Evolutionary conservation across 2,329 filamentous ascomycete species (phyloP), one percentile per base, ranked within the genome.

Genomic region (Trichoderma cornu-damae): DNA sequence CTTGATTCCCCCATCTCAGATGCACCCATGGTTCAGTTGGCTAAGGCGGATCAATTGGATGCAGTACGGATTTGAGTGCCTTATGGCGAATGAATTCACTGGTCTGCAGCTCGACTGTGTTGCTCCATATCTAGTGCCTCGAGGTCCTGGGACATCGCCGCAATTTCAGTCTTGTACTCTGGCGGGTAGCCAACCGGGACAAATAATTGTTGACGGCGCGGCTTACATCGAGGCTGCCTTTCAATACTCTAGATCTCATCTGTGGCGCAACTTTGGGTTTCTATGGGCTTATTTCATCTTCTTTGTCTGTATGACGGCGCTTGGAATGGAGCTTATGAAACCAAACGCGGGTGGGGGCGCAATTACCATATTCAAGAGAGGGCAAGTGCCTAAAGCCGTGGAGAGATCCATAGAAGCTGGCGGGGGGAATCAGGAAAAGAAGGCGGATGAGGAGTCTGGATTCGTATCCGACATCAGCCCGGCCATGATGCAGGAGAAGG

Each of bases 181-280:
- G 3, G 64, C 66, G 0, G 72, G 71, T 4, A 76, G 77, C 3
- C 80, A 82, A 1, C 66, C 65, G 12, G 77, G 84, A 0, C 66
- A 69, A 0, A 70, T 65, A 0, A 65, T 66, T 1, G 80, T 89
- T 4, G 65, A 72, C 0, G 86, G 86, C 0, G 74, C 78, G 12
- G 72, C 71, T 0, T 89, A 85, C 51, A 73, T 89, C 64, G 20
- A 70, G 70, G 7, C 75, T 70, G 68, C 71, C 3, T 86, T 81
- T 61, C 68, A 73, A 2, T 89, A 88, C 66, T 74, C 71, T 4
- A 72, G 79, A 1, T 70, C 73, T 0, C 79, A 89, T 63, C 72
- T 86, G 6, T 89, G 87, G 87, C 83, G 89, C 3, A 91, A 93
- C 68, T 90, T 89, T 65, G 89, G 87, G 30, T 85, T 92, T 3